Evolutionary conservation across 148 eudicot species (phyloP).

Genomic region (Chenopodium suecicum): DNA sequence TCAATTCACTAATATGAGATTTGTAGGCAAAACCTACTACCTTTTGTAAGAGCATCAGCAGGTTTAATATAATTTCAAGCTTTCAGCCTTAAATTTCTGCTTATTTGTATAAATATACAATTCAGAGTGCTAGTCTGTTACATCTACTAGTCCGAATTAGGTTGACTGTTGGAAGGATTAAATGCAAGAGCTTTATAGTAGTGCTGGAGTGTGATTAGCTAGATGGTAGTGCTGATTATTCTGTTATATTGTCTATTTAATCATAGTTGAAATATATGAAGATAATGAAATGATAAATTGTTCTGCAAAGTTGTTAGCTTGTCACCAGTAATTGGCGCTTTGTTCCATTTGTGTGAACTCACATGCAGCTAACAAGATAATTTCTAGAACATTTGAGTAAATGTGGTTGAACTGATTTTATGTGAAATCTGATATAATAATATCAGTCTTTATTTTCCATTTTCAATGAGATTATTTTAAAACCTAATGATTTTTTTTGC

Average conservation of each 20-base stretch:
- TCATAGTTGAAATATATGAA: neutral
- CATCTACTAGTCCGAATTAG: too few species aligned
- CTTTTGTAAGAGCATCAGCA: too few species aligned
- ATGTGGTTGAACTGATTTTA: neutral
- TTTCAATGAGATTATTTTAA: conserved; percentile 5
- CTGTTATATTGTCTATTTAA: neutral
- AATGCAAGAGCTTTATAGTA: neutral
- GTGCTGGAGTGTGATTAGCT: neutral
- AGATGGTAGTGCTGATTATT: neutral
- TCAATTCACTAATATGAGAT: too few species aligned
- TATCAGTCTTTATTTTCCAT: neutral
- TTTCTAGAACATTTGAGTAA: neutral
- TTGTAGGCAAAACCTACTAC: too few species aligned
- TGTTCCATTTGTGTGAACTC: neutral
- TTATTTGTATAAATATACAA: too few species aligned
- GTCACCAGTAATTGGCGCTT: neutral
- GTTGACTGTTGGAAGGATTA: neutral
- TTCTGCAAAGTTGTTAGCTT: neutral
- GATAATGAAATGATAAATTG: neutral
- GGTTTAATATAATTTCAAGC: too few species aligned
- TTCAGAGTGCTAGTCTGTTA: too few species aligned
- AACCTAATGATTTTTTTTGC: conserved; percentile 15
- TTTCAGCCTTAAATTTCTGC: too few species aligned
- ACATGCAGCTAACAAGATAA: neutral
- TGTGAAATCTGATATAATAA: neutral